Evolutionary conservation across 208 protist species (phyloP), one percentile per base, ranked within the genome.

Genomic region (Endotrypanum monterogeii): DNA sequence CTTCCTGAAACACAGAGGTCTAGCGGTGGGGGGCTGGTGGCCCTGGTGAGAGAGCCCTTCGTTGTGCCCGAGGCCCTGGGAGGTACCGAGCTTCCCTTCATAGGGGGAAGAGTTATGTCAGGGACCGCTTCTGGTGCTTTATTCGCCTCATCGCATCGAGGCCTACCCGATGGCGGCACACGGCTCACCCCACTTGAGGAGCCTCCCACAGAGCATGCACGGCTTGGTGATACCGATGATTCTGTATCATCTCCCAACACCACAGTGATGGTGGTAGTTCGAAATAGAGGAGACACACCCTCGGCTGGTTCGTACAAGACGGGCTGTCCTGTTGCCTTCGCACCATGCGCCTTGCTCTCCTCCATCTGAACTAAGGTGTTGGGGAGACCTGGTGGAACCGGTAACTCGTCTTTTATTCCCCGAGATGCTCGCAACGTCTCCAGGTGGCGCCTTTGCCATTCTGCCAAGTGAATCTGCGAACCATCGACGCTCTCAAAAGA

Each of bases 281-380:
- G 66, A 20, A 23, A 44, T n/a, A 9, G 48, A 37, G 20, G 66
- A 18, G 46, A 41, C 2, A 57, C 44, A 54, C 62, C 28, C 4
- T 23, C 44, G 3, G 62, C 12, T 32, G 62, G 12, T 8, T 32
- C 32, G 30, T 57, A 44, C 12, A 73, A n/a, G 14, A 54, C 1
- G 30, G 30, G 56, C n/a, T 50, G 28, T 39, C 35, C 52, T 18
- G 52, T 58, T 25, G 16, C 41, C 7, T 41, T 39, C 5, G 35
- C 23, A 37, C 11, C 50, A 41, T 73, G 68, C 20, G 14, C 20
- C 39, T 73, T 73, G 68, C 68, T 73, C 68, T 73, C 68, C 39
- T 73, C 68, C 51, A 73, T 39, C 35, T 73, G n/a, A 16, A 73
- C 52, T 39, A 73, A 37, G 12, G 68, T 73, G 68, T 51, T 60